Evolutionary conservation across 2,329 filamentous ascomycete genomes (phyloP), one percentile per base, ranked within the genome.

Genomic region (Didymella pomorum): DNA sequence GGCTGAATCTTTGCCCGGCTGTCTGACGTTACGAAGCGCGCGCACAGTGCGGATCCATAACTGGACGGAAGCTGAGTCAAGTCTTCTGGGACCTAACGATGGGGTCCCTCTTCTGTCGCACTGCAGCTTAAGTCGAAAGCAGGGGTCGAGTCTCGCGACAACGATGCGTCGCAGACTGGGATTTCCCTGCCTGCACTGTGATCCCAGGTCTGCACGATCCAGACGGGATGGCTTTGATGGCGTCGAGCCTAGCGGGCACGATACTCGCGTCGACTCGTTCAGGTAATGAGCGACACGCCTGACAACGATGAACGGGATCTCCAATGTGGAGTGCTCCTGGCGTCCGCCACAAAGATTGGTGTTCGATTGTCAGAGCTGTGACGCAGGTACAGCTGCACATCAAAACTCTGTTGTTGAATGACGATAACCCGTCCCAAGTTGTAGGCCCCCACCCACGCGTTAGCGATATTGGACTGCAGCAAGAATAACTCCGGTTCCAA

Each of bases 211-310:
- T 68, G 71, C 70, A 68, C 65, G 68, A 71, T 68, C 67, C 68
- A 69, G 68, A 65, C 67, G 70, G 71, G 70, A 66, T 62, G 71
- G 71, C 71, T 74, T 70, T 64, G 61, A 60, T 67, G 70, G 71
- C 68, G 72, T 71, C 62, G 52, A 65, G 61, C 57, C 68, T 68
- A 71, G 66, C 66, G 66, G 71, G 61, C 66, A 67, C 68, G 66
- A 71, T 65, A 65, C 61, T 69, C 61, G 65, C 61, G 63, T 60
- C 52, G 57, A 42, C 68, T 65, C 47, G 41, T 68, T 70, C 52
- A 53, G 68, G 71, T 58, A 72, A 63, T 66, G 68, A 68, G 61
- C 59, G 60, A 63, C 63, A 69, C 62, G 60, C 62, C 60, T 58
- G 55, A 55, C 54, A 55, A 61, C 64, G 66, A 74, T 72, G 63